These are phyloP conservation scores for Geotrichum carabidarum DNA, from an alignment of 1,139 yeast genomes.

Conservation along the genomic window DNA sequence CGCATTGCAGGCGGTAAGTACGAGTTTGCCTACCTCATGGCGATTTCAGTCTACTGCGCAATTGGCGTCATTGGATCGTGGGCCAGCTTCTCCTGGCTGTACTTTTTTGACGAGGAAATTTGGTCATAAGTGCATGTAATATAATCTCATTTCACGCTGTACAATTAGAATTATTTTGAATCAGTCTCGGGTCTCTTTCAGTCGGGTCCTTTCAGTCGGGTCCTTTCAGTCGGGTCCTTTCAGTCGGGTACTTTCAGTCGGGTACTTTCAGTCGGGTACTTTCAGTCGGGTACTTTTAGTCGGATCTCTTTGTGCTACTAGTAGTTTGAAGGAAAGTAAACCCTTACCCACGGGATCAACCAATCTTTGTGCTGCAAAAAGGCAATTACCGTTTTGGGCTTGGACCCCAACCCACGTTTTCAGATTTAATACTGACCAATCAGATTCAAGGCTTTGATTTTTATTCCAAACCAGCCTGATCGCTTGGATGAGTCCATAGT, in stretches of 20 bases:
- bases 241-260: too few species aligned
- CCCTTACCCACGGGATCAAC: neutral
- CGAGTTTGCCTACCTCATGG: constrained; percentile 75
- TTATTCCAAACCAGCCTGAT: neutral
- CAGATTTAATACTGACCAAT: neutral
- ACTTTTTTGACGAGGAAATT: constrained; percentile 50
- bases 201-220: too few species aligned
- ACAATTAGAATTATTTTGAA: too few species aligned
- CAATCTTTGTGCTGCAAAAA: constrained; percentile 3
- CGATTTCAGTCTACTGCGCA: constrained; percentile 79
- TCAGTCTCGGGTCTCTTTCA: too few species aligned
- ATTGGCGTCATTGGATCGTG: constrained; percentile 82
- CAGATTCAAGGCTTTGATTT: constrained; percentile 6
- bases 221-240: too few species aligned
- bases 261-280: too few species aligned
- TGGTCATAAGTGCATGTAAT: constrained; percentile 22
- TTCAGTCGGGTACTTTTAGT: too few species aligned
- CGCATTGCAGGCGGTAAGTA: constrained; percentile 41
- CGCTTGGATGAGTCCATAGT: too few species aligned
- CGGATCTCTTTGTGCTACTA: too few species aligned
- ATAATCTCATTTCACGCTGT: neutral
- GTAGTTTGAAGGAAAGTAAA: neutral
- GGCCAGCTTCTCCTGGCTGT: constrained; percentile 85
- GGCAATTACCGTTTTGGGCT: neutral
- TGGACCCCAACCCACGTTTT: neutral